Conservation (phyloP, 2,329 filamentous ascomycete genomes). For the Xylaria sp. region DNA sequence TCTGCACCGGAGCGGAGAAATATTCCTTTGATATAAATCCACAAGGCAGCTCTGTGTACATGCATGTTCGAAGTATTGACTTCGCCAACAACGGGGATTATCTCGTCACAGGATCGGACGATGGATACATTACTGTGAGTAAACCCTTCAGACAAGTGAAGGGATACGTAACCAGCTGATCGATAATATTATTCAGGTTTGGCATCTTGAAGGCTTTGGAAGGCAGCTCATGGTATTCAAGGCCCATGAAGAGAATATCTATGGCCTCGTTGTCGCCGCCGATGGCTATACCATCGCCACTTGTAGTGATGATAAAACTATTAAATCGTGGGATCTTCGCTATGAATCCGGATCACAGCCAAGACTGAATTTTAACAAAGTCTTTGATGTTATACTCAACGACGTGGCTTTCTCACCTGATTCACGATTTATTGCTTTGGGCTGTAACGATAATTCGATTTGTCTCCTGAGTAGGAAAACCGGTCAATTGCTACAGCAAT, state of each 20-base stretch:
- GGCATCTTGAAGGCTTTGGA: neutral
- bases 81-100: neutral
- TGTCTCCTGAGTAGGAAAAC: neutral
- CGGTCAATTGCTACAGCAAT: neutral
- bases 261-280: neutral
- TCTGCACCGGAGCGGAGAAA: neutral
- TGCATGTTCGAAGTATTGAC: neutral
- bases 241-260: neutral
- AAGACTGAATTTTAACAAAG: neutral
- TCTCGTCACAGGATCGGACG: neutral
- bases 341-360: neutral
- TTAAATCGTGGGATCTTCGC: slow-evolving; percentile 1
- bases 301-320: neutral
- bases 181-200: neutral
- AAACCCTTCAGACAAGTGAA: neutral
- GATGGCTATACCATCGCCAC: neutral
- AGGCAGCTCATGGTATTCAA: neutral
- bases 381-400: neutral
- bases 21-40: neutral
- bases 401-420: slow-evolving; percentile 2
- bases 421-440: neutral
- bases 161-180: neutral
- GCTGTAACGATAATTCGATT: neutral
- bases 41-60: neutral
- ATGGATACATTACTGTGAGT: neutral